Conservation (phyloP, 768 basidiomycete species). For the Trametes meyenii region DNA sequence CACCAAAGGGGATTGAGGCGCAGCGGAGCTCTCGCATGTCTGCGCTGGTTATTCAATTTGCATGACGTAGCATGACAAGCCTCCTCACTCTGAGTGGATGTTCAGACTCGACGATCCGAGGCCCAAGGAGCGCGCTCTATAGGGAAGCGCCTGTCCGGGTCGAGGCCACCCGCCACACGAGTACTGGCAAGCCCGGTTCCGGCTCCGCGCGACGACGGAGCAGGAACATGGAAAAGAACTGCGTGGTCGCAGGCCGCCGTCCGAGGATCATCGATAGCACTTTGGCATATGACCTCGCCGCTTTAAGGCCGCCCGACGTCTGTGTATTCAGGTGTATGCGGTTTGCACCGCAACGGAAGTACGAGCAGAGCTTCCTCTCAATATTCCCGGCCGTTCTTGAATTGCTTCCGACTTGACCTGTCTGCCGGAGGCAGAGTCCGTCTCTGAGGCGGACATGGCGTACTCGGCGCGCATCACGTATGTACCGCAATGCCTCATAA, state of each 20-base stretch:
- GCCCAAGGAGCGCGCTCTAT: too few species aligned
- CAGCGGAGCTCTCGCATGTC: too few species aligned
- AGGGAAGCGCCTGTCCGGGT: too few species aligned
- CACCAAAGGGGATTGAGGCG: too few species aligned
- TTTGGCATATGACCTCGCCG: background rate
- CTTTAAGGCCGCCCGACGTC: background rate
- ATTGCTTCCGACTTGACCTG: too few species aligned
- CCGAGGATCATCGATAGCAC: conserved; percentile 1
- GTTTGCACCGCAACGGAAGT: background rate
- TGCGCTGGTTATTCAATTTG: too few species aligned
- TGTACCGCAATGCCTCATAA: background rate
- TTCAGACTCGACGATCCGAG: too few species aligned
- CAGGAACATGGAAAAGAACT: background rate
- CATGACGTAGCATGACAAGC: too few species aligned
- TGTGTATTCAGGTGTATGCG: background rate
- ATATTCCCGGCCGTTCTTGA: too few species aligned
- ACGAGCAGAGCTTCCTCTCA: too few species aligned
- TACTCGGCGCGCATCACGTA: background rate
- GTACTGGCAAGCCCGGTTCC: background rate
- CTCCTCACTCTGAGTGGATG: too few species aligned
- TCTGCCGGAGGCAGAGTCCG: background rate
- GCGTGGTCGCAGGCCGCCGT: background rate
- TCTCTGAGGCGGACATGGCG: background rate
- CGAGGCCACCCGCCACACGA: background rate
- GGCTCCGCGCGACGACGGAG: too few species aligned